phyloP scores from a whole-genome alignment of 2,329 filamentous ascomycete species.

The Fusarium oligoseptatum region DNA sequence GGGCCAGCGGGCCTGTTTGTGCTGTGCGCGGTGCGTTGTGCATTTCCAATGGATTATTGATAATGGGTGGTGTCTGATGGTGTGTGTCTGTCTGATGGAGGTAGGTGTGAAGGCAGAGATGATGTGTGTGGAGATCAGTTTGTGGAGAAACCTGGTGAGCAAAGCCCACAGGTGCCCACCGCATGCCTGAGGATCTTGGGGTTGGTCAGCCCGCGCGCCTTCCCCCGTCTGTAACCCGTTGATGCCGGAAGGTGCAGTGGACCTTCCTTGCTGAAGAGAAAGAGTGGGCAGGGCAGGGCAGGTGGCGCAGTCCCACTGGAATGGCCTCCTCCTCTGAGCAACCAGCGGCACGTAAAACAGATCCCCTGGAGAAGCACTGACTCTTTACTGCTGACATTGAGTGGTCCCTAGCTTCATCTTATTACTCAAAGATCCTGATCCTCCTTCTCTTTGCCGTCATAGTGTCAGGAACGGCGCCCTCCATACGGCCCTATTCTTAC shows the following conservation, averaged over 20 bases:
- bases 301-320: background rate
- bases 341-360: slow-evolving; percentile 1
- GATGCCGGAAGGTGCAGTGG: background rate
- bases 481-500: slow-evolving; percentile 15
- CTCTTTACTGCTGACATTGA: slow-evolving; percentile 12
- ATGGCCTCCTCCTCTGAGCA: background rate
- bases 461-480: slow-evolving; percentile 26
- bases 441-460: slow-evolving; percentile 11
- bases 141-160: slow-evolving; percentile 21
- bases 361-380: slow-evolving; percentile 6
- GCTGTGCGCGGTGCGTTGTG: background rate
- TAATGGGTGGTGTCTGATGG: background rate
- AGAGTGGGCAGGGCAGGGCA: background rate
- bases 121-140: slow-evolving; percentile 9
- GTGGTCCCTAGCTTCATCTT: background rate
- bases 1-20: slow-evolving; percentile 1
- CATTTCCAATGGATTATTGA: background rate
- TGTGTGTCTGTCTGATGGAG: background rate
- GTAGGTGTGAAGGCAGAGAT: slow-evolving; percentile 1
- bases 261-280: background rate
- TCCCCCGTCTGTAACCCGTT: background rate
- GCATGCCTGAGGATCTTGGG: slow-evolving; percentile 6
- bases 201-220: slow-evolving; percentile 5
- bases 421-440: slow-evolving; percentile 4
- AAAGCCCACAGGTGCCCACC: background rate